Conservation (phyloP, 2,329 filamentous ascomycete species). For the Aspergillus aculeatinus region DNA sequence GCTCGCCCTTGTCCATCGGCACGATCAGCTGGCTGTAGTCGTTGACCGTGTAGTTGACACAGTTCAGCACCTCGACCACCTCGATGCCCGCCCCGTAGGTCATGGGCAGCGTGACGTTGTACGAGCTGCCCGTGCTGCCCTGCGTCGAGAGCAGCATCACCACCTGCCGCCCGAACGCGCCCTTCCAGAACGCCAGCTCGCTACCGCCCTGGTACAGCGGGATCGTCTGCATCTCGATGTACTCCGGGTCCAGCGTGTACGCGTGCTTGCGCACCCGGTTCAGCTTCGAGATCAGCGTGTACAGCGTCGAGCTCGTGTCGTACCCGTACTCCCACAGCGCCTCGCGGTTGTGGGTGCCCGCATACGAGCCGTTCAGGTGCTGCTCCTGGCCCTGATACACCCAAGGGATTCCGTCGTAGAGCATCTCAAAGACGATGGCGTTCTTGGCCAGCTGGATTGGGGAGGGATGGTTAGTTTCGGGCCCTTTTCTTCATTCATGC, state of each 20-base stretch:
- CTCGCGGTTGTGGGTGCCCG: slow-evolving; percentile 51
- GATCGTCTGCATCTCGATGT: slow-evolving; percentile 40
- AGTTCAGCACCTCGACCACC: slow-evolving; percentile 31
- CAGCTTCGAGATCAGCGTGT: slow-evolving; percentile 37
- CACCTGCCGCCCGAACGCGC: slow-evolving; percentile 41
- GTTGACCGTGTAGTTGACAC: slow-evolving; percentile 28
- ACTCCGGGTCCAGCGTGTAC: slow-evolving; percentile 33
- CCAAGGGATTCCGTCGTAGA: slow-evolving; percentile 61
- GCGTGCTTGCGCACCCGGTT: slow-evolving; percentile 47
- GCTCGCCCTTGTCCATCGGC: slow-evolving; percentile 32
- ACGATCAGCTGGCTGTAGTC: slow-evolving; percentile 25
- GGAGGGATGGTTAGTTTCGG: background rate
- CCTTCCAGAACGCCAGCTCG: slow-evolving; percentile 49
- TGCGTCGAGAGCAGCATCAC: slow-evolving; percentile 48
- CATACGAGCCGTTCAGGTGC: slow-evolving; percentile 51
- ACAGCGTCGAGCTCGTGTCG: slow-evolving; percentile 42
- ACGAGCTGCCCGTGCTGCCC: slow-evolving; percentile 32
- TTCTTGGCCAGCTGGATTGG: slow-evolving; percentile 54
- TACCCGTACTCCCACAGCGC: slow-evolving; percentile 57
- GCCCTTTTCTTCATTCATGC: too few relatives aligned
- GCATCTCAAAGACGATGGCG: slow-evolving; percentile 60
- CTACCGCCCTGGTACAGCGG: slow-evolving; percentile 43
- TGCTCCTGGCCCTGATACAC: slow-evolving; percentile 68
- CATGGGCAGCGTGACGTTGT: slow-evolving; percentile 31
- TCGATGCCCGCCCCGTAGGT: slow-evolving; percentile 25